phyloP scores from a whole-genome alignment of 208 protist species.

The Acanthamoeba triangularis region DNA sequence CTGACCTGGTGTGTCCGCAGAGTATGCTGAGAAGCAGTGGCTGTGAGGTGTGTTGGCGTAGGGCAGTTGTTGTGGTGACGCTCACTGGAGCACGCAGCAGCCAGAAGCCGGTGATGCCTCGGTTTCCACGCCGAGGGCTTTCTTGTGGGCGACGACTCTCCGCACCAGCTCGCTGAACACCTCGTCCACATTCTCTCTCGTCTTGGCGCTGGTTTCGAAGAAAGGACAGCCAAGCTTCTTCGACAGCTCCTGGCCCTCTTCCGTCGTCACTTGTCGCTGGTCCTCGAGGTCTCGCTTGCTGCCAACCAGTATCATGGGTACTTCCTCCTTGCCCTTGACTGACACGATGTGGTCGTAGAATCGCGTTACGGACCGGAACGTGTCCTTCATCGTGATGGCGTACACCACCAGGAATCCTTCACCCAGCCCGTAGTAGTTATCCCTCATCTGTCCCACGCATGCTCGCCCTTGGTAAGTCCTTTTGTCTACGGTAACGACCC shows the following conservation, averaged over 20 bases:
- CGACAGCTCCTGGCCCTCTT: conserved; percentile 83
- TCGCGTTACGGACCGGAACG: conserved; percentile 89
- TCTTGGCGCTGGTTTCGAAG: conserved; percentile 90
- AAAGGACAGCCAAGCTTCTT: conserved; percentile 71
- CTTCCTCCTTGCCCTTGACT: conserved; percentile 87
- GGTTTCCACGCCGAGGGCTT: not conserved
- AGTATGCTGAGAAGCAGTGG: too few species aligned
- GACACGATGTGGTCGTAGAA: conserved; percentile 91
- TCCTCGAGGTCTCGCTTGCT: conserved; percentile 90
- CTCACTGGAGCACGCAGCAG: conserved; percentile 13
- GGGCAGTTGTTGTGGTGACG: too few species aligned
- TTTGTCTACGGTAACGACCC: too few species aligned
- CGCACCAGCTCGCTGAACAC: conserved; percentile 85
- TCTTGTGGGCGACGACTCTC: conserved; percentile 75
- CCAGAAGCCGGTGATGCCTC: not conserved
- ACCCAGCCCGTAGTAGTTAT: conserved; percentile 81
- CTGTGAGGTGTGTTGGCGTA: too few species aligned
- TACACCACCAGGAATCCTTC: conserved; percentile 91
- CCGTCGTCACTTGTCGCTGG: conserved; percentile 82
- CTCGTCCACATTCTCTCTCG: conserved; percentile 86
- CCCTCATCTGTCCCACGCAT: conserved; percentile 83
- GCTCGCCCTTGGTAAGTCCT: too few species aligned
- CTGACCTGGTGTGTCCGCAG: too few species aligned
- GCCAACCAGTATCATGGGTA: conserved; percentile 89
- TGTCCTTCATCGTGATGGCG: conserved; percentile 85